Conservation (phyloP, 1,284 basidiomycete species). For the Sutorius eximius region DNA sequence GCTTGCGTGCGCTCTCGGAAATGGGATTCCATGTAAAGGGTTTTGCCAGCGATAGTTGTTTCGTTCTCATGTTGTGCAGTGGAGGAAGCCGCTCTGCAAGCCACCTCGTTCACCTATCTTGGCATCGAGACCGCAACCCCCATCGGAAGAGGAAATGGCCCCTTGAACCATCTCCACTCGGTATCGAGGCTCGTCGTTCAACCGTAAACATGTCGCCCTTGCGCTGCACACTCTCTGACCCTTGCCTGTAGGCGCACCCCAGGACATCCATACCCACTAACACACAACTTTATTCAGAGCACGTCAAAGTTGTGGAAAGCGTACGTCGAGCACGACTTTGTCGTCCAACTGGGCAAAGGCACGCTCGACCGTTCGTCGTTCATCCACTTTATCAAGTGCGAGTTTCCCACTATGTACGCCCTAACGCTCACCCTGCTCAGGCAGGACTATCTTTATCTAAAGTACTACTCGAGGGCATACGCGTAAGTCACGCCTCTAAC, state of each 20-base stretch:
- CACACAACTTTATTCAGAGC: conserved; percentile 63
- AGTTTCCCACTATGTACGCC: not conserved
- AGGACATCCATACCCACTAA: conserved; percentile 68
- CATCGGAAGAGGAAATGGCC: conserved; percentile 81
- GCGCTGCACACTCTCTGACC: not conserved
- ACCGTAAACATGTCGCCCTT: conserved; percentile 44
- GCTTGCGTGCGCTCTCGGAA: conserved; percentile 67
- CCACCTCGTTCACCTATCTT: conserved; percentile 71
- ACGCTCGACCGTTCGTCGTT: conserved; percentile 68
- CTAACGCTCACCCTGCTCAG: conserved; percentile 36
- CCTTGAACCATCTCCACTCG: conserved; percentile 84
- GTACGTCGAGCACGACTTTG: conserved; percentile 85
- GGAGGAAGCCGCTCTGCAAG: conserved; percentile 56
- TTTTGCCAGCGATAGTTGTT: not conserved
- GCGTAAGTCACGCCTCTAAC: conserved; percentile 42
- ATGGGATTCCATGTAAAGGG: conserved; percentile 42
- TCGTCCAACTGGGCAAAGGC: conserved; percentile 71
- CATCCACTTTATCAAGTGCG: conserved; percentile 83
- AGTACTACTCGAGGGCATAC: conserved; percentile 77
- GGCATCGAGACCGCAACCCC: conserved; percentile 74
- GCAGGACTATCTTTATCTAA: conserved; percentile 77
- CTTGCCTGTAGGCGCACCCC: conserved; percentile 50
- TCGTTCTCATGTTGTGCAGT: conserved; percentile 40
- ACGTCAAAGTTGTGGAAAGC: conserved; percentile 64
- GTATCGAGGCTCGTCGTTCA: conserved; percentile 54